Percentiles rank a stretch among this genome's conserved stretches.
These are phyloP conservation scores for Saccharomyces hybrid DNA, from an alignment of 1,139 yeast genomes.

Conservation along the genomic window DNA sequence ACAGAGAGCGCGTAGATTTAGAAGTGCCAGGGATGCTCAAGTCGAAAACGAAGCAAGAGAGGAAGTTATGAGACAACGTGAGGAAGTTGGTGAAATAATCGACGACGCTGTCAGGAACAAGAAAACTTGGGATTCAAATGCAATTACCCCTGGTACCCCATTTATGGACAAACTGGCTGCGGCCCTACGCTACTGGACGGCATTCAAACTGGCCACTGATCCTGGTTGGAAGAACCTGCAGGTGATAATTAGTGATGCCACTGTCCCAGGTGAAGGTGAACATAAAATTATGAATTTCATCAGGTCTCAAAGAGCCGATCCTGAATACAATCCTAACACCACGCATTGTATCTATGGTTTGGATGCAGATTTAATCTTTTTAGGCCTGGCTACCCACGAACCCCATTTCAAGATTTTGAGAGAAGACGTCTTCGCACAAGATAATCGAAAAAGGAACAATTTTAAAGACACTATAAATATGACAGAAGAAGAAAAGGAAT, in stretches of 20 bases:
- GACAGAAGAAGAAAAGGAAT: slow-evolving; percentile 53
- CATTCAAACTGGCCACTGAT: slow-evolving; percentile 77
- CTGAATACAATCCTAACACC: slow-evolving; percentile 80
- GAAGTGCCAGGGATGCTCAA: slow-evolving; percentile 91
- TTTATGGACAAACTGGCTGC: slow-evolving; percentile 86
- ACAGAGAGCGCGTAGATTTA: slow-evolving; percentile 89
- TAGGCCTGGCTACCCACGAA: slow-evolving; percentile 93
- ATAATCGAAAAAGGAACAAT: slow-evolving; percentile 40
- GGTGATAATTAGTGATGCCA: slow-evolving; percentile 86
- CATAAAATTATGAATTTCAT: slow-evolving; percentile 95
- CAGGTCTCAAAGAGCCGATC: slow-evolving; percentile 76
- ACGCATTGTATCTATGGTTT: slow-evolving; percentile 93
- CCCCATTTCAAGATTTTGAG: slow-evolving; percentile 91
- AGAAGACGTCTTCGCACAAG: slow-evolving; percentile 89
- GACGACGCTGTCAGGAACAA: slow-evolving; percentile 50
- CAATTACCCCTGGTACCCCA: slow-evolving; percentile 99
- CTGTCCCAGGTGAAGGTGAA: slow-evolving; percentile 99
- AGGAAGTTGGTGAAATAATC: slow-evolving; percentile 52
- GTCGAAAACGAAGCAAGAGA: slow-evolving; percentile 56
- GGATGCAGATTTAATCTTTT: slow-evolving; percentile 95
- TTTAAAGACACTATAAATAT: slow-evolving; percentile 46
- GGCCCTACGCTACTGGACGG: slow-evolving; percentile 83
- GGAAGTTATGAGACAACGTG: slow-evolving; percentile 43
- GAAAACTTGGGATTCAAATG: slow-evolving; percentile 76
- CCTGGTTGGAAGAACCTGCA: slow-evolving; percentile 86